Conservation (phyloP, 1,284 basidiomycete species). For the Apiotrichum mycotoxinovorans region DNA sequence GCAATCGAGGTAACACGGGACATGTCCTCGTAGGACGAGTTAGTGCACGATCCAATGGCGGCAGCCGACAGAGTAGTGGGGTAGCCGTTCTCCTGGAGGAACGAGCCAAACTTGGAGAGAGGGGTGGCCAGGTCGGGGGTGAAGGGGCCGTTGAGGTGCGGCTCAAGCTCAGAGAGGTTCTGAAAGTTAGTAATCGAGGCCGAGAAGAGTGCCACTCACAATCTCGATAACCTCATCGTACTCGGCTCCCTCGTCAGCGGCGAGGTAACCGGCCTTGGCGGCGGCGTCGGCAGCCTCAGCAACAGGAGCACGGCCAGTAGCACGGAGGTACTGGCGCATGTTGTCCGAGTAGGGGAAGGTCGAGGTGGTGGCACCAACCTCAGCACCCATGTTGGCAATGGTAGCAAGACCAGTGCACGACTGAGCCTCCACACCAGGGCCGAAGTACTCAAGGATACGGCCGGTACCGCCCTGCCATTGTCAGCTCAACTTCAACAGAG, state of each 20-base stretch:
- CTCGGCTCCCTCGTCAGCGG: conserved; percentile 82
- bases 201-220: conserved; percentile 53
- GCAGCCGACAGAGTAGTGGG: conserved; percentile 86
- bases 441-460: conserved; percentile 94
- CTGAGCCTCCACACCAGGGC: conserved; percentile 83
- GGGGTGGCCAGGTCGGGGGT: conserved; percentile 96
- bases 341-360: conserved; percentile 91
- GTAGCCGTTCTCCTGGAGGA: conserved; percentile 81
- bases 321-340: conserved; percentile 86
- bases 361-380: conserved; percentile 97
- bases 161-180: conserved; percentile 89
- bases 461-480: conserved; percentile 80
- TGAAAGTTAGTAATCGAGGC: conserved; percentile 34
- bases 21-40: conserved; percentile 95
- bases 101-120: conserved; percentile 79
- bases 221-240: conserved; percentile 96
- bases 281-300: conserved; percentile 83
- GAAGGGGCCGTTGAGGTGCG: conserved; percentile 94
- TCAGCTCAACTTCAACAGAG: neutral
- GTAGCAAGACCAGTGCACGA: conserved; percentile 95
- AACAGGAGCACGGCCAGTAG: conserved; percentile 84
- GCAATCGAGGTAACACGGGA: conserved; percentile 88
- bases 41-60: conserved; percentile 96
- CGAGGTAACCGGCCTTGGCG: conserved; percentile 71
- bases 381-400: conserved; percentile 98